Evolutionary conservation across 2,329 filamentous ascomycete species (phyloP).

Genomic region (Myriangium duriaei): DNA sequence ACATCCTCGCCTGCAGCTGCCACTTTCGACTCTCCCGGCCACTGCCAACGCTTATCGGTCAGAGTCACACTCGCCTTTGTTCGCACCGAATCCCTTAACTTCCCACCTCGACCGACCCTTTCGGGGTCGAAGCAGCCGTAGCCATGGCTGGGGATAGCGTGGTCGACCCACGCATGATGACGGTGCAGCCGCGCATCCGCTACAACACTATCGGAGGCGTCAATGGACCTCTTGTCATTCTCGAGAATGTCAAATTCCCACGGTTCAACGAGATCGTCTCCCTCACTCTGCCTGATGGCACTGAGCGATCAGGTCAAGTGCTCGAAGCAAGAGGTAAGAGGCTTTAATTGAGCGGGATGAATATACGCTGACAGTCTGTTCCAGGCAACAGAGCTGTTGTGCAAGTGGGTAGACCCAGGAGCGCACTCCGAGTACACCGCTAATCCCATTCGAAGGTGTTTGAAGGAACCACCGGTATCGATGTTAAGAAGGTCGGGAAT

Average conservation of each 20-base stretch:
- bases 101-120: neutral
- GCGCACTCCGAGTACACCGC: neutral
- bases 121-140: slow-evolving; percentile 6
- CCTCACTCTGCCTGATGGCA: slow-evolving; percentile 88
- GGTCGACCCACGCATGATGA: slow-evolving; percentile 39
- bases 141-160: slow-evolving; percentile 22
- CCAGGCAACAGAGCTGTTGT: slow-evolving; percentile 86
- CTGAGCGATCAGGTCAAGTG: slow-evolving; percentile 86
- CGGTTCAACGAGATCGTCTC: slow-evolving; percentile 97
- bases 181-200: slow-evolving; percentile 59
- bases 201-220: slow-evolving; percentile 99
- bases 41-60: neutral
- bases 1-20: neutral
- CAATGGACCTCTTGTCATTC: slow-evolving; percentile 93
- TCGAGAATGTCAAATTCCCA: slow-evolving; percentile 98
- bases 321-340: slow-evolving; percentile 83
- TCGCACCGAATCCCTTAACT: neutral
- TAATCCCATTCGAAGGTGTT: slow-evolving; percentile 55
- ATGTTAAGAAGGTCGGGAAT: slow-evolving; percentile 73
- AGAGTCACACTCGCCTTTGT: neutral
- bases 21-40: neutral
- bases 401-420: slow-evolving; percentile 49
- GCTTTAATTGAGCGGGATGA: neutral
- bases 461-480: slow-evolving; percentile 90
- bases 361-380: neutral